Evolutionary conservation across 2,329 filamentous ascomycete genomes (phyloP).

Genomic region (Ascomycota sp.): DNA sequence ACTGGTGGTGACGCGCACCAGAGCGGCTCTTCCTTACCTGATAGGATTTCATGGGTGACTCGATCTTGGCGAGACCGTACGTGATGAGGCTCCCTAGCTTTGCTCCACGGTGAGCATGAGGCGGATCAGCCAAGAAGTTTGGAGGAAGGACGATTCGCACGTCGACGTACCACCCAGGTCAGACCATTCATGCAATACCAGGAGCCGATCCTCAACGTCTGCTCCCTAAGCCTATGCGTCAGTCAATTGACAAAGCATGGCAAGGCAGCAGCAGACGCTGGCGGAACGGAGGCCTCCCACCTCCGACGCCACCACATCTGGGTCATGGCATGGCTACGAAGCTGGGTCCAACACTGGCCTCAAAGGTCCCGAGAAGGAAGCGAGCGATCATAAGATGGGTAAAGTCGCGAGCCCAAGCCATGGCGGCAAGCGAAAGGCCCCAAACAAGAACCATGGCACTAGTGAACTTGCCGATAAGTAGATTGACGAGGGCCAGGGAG

Average conservation of each 20-base stretch:
- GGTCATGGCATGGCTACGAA: constrained; percentile 37
- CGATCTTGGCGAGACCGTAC: constrained; percentile 37
- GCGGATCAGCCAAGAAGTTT: not conserved
- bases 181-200: constrained; percentile 44
- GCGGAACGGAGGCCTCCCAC: constrained; percentile 2
- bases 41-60: constrained; percentile 23
- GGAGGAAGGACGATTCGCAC: not conserved
- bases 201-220: constrained; percentile 32
- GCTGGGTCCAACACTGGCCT: constrained; percentile 24
- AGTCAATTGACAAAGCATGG: no score
- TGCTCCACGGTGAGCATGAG: no score
- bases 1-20: no score
- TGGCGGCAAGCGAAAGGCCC: constrained; percentile 28
- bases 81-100: constrained; percentile 32
- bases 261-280: no score
- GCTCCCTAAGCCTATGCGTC: no score
- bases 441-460: constrained; percentile 34
- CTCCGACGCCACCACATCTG: constrained; percentile 41
- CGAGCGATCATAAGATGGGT: constrained; percentile 26
- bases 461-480: constrained; percentile 39
- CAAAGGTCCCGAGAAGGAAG: constrained; percentile 37
- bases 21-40: no score
- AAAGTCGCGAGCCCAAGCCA: constrained; percentile 31
- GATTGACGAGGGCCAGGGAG: constrained; percentile 35
- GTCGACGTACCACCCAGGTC: constrained; percentile 25